Evolutionary conservation across 2,329 filamentous ascomycete genomes (phyloP), one percentile per base, ranked within the genome.

Genomic region (Metarhizium anisopliae): DNA sequence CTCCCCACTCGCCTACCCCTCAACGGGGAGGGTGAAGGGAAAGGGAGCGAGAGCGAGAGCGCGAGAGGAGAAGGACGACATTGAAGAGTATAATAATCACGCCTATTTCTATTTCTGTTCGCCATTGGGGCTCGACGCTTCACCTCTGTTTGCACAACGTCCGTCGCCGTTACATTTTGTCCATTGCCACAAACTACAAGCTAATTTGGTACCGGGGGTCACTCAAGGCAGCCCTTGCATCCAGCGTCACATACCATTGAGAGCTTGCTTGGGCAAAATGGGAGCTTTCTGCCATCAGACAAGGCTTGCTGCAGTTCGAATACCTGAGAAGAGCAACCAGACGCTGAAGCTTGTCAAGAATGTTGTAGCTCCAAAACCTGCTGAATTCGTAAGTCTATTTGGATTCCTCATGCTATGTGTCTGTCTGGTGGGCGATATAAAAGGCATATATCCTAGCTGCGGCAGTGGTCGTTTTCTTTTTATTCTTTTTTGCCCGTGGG

Each of bases 321-420:
- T 47, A n/a, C 50, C 51, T 36, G 50, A 55, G 29, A 49, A 50
- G 53, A 30, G 14, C 13, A 7, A 53, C 36, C 43, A 57, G 38
- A n/a, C 43, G 36, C 20, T 13, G 18, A 20, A 36, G 29, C 29
- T 35, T 16, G 32, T n/a, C 11, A 57, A 35, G 30, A 14, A n/a
- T 7, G 30, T 47, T 51, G 11, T 13, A 25, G 13, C 38, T 45
- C 30, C 52, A 16, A 29, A n/a, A 7, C 29, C 29, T 30, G 16
- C 53, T 45, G 30, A 52, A 16, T 60, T 60, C 55, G 55, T 60
- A 52, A 56, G 58, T 59, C 6, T 47, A 16, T n/a, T 8, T 36
- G 29, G 4, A 14, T 36, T 11, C 13, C 2, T 36, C 4, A 36
- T 36, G 35, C 35, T 13, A 8, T 8, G 7, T 13, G 35, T 36